These are phyloP conservation scores for Zalaria sp. DNA, from an alignment of 2,329 filamentous ascomycete genomes.

Conservation along the genomic window DNA sequence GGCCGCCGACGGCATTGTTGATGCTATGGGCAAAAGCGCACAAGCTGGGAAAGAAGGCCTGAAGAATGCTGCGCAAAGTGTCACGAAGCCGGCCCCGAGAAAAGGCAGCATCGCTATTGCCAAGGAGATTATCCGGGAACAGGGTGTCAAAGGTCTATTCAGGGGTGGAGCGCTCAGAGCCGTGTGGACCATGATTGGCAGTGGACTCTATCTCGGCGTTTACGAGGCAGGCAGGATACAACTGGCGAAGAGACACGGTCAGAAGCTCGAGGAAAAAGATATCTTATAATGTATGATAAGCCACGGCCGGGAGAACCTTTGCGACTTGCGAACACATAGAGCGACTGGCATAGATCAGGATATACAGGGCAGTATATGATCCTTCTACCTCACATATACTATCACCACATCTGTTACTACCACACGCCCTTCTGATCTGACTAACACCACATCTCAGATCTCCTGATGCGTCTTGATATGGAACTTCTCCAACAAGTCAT, in stretches of 20 bases:
- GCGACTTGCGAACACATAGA: no score
- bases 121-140: slow-evolving; percentile 48
- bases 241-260: slow-evolving; percentile 29
- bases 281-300: slow-evolving; percentile 5
- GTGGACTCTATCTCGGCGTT: slow-evolving; percentile 71
- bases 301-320: no score
- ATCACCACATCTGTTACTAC: no score
- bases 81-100: slow-evolving; percentile 17
- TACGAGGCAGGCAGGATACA: slow-evolving; percentile 64
- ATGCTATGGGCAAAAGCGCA: slow-evolving; percentile 27
- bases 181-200: slow-evolving; percentile 70
- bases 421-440: no score
- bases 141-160: slow-evolving; percentile 62
- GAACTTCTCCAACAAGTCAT: slow-evolving; percentile 2
- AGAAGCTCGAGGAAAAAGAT: slow-evolving; percentile 20
- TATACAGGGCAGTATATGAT: no score
- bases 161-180: slow-evolving; percentile 59
- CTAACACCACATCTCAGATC: background rate
- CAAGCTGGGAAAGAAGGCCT: slow-evolving; percentile 15
- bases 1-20: slow-evolving; percentile 13
- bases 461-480: slow-evolving; percentile 1
- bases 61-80: slow-evolving; percentile 18
- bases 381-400: no score
- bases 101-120: slow-evolving; percentile 43
- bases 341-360: no score